phyloP scores from a whole-genome alignment of 495 filamentous ascomycete genomes.

The Neurospora tetrasperma region DNA sequence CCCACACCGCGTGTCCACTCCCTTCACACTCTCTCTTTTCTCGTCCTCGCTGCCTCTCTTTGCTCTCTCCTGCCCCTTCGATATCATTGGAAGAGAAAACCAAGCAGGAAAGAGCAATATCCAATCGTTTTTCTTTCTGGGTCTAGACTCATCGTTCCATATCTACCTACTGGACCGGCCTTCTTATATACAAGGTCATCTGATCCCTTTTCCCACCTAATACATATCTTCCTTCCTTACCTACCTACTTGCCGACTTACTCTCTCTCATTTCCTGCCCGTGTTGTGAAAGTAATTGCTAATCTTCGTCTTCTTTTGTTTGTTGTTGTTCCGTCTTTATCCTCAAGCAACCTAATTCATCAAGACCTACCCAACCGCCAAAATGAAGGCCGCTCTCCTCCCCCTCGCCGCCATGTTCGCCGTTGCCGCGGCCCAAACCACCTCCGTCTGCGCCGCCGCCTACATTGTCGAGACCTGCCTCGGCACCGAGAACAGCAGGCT shows the following conservation, averaged over 20 bases:
- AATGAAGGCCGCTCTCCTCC: conserved; percentile 28
- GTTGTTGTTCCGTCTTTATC: neutral
- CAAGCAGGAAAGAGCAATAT: neutral
- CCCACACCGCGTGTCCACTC: neutral
- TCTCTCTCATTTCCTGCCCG: neutral
- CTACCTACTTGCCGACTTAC: neutral
- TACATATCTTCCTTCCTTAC: neutral
- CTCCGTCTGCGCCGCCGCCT: conserved; percentile 28
- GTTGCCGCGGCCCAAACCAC: conserved; percentile 20
- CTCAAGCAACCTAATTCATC: neutral
- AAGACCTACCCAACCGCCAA: conserved; percentile 6
- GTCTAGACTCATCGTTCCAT: neutral
- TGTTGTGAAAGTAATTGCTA: neutral
- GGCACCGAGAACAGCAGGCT: conserved; percentile 27
- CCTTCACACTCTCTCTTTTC: neutral
- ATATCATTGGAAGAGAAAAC: neutral
- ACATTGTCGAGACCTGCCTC: conserved; percentile 37
- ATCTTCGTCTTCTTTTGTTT: neutral
- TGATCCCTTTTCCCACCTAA: neutral
- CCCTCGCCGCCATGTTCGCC: conserved; percentile 22
- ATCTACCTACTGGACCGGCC: neutral
- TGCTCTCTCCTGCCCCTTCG: neutral
- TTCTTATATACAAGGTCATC: neutral
- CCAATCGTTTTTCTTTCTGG: neutral
- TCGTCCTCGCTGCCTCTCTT: neutral